Conservation (phyloP, 164 flowering plant species). For the Warburgia ugandensis region DNA sequence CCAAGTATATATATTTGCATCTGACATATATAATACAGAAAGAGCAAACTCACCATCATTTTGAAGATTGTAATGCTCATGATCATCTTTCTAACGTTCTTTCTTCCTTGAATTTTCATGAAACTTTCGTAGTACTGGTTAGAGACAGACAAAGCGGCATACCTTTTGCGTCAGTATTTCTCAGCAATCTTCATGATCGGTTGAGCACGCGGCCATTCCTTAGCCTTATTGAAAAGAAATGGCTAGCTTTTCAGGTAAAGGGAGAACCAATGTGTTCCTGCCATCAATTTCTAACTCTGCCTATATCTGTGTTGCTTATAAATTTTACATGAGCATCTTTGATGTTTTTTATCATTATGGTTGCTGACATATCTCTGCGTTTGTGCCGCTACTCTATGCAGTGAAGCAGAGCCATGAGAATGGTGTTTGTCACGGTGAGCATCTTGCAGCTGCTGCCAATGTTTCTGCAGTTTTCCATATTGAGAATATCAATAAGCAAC, state of each 20-base stretch:
- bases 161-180: conserved; percentile 83
- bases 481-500: no score
- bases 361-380: conserved; percentile 10
- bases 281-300: neutral
- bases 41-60: no score
- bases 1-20: no score
- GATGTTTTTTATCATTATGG: no score
- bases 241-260: conserved; percentile 95
- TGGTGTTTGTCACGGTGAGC: conserved; percentile 92
- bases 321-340: neutral
- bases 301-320: neutral
- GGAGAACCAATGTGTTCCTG: neutral
- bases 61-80: no score
- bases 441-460: no score
- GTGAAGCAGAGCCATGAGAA: conserved; percentile 95
- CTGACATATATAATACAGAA: no score
- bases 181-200: conserved; percentile 91
- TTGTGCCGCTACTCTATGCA: conserved; percentile 78
- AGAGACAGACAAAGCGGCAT: conserved; percentile 99
- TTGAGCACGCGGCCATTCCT: conserved; percentile 93
- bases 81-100: no score
- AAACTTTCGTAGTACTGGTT: conserved; percentile 93
- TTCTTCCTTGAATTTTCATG: neutral
- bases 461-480: no score
- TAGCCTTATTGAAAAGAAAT: conserved; percentile 82